A percentile compares a stretch with the other conserved stretches of the same genome.
These are phyloP conservation scores for Capsicum pubescens DNA, from an alignment of 257 asterid genomes.

Conservation along the genomic window DNA sequence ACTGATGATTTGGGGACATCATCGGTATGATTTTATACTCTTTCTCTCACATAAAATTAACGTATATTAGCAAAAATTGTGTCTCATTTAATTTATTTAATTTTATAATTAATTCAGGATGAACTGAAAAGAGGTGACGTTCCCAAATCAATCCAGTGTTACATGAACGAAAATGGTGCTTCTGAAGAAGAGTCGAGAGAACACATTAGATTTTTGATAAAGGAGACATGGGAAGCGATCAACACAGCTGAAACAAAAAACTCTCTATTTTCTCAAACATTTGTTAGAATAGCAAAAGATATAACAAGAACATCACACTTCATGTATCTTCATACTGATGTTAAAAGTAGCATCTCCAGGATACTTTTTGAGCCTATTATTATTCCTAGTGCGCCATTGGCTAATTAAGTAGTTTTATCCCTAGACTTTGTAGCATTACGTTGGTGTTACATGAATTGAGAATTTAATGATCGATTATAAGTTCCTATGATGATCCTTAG, in stretches of 20 bases:
- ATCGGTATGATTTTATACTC: constrained; percentile 30
- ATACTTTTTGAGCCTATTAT: neutral
- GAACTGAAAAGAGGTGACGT: constrained; percentile 37
- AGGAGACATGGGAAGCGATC: constrained; percentile 14
- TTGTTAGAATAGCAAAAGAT: constrained; percentile 19
- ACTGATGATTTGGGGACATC: constrained; percentile 59
- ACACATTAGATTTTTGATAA: constrained; percentile 21
- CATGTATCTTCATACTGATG: constrained; percentile 27
- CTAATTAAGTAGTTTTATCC: neutral
- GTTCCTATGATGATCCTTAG: too few relatives aligned
- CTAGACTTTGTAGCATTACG: too few relatives aligned
- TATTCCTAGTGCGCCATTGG: neutral
- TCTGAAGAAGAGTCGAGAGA: constrained; percentile 32
- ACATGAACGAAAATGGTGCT: constrained; percentile 29
- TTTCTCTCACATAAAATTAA: neutral
- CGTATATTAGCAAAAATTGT: too few relatives aligned
- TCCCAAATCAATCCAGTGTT: constrained; percentile 35
- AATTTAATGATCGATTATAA: too few relatives aligned
- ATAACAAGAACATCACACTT: constrained; percentile 31
- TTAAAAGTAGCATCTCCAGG: constrained; percentile 2
- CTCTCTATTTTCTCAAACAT: neutral
- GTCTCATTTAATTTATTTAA: too few relatives aligned
- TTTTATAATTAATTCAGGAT: neutral
- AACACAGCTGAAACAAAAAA: constrained; percentile 7
- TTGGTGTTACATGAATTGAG: too few relatives aligned